These are phyloP conservation scores for Platismatia glauca DNA, from an alignment of 495 filamentous ascomycete genomes.

Conservation along the genomic window DNA sequence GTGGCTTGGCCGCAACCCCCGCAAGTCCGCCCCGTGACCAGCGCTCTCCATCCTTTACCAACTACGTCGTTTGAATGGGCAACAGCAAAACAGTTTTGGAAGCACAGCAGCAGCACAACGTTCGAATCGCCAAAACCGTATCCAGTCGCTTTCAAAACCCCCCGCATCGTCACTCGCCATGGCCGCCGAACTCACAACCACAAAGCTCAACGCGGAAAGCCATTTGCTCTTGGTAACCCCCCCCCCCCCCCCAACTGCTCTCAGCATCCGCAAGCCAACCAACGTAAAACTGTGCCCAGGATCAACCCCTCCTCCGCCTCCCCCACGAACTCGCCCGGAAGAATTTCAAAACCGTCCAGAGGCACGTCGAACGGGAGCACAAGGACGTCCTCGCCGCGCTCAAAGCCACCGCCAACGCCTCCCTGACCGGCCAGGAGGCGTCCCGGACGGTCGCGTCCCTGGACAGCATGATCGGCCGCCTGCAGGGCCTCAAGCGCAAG, in stretches of 20 bases:
- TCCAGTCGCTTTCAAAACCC: not conserved
- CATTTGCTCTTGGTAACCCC: slow-evolving; percentile 60
- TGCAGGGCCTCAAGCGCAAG: slow-evolving; percentile 82
- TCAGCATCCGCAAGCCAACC: slow-evolving; percentile 12
- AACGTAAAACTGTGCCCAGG: slow-evolving; percentile 49
- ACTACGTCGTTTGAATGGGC: no score
- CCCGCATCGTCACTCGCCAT: slow-evolving; percentile 21
- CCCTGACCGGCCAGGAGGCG: slow-evolving; percentile 51
- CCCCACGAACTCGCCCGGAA: slow-evolving; percentile 84
- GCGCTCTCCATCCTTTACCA: no score
- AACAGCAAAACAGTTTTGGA: not conserved
- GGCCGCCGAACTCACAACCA: slow-evolving; percentile 49
- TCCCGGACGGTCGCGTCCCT: slow-evolving; percentile 66
- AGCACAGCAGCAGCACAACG: not conserved
- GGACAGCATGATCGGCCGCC: slow-evolving; percentile 72
- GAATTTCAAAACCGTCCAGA: slow-evolving; percentile 85
- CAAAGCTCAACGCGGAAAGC: slow-evolving; percentile 63
- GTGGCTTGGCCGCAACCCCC: not conserved
- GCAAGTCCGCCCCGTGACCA: not conserved
- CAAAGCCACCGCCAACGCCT: slow-evolving; percentile 57
- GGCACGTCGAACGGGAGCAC: slow-evolving; percentile 69
- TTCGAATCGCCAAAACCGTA: not conserved
- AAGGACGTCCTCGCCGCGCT: slow-evolving; percentile 60
- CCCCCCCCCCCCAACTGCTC: no score
- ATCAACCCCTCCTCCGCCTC: slow-evolving; percentile 88